Evolutionary conservation across 2,329 filamentous ascomycete species (phyloP).

Genomic region (Colletotrichum tropicale): DNA sequence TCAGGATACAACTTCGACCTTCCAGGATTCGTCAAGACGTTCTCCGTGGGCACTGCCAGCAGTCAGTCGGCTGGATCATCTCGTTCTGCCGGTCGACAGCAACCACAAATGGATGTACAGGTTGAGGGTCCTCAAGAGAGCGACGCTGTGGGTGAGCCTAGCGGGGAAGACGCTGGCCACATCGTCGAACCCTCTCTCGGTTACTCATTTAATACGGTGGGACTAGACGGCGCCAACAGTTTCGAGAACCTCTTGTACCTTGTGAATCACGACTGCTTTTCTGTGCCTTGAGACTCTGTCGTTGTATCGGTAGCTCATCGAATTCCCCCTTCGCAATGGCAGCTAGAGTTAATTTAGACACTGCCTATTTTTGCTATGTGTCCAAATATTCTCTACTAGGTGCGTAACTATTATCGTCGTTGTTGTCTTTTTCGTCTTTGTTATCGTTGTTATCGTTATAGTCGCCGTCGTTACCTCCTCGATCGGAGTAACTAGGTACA

Average conservation of each 20-base stretch:
- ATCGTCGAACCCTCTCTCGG: neutral
- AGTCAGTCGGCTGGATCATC: neutral
- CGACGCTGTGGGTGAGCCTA: rapidly evolving
- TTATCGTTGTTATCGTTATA: neutral
- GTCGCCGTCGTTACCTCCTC: neutral
- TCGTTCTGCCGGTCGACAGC: neutral
- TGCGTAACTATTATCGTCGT: neutral
- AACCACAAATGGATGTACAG: neutral
- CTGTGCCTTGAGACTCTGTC: neutral
- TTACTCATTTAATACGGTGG: neutral
- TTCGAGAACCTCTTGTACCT: neutral
- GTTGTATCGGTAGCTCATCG: neutral
- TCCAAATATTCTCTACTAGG: neutral
- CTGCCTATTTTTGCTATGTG: neutral
- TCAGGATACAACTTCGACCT: neutral
- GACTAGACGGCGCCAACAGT: neutral
- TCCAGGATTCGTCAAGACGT: neutral
- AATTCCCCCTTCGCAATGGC: neutral
- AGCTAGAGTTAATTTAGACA: neutral
- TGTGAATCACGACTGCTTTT: neutral
- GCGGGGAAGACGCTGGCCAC: neutral
- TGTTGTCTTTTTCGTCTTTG: neutral
- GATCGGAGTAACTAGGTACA: neutral
- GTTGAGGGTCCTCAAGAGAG: neutral
- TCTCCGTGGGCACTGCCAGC: neutral